Conservation (phyloP, 768 basidiomycete species). For the Boletus patriciae region DNA sequence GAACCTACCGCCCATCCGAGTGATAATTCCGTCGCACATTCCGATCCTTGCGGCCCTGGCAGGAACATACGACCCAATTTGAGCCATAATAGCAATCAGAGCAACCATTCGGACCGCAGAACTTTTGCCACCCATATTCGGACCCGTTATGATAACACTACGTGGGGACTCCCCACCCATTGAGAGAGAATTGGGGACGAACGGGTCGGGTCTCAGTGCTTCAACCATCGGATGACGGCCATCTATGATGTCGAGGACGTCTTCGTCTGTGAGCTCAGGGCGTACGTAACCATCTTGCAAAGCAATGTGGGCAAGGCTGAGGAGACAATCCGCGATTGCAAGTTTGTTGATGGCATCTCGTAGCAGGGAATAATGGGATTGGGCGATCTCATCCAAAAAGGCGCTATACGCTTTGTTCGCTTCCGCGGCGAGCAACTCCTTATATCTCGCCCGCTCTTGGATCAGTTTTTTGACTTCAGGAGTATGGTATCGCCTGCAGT, state of each 20-base stretch:
- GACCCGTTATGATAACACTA: conserved; percentile 77
- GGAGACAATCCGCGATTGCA: conserved; percentile 82
- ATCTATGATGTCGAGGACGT: conserved; percentile 69
- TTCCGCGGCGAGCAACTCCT: conserved; percentile 69
- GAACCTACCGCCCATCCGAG: conserved; percentile 81
- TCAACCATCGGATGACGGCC: conserved; percentile 96
- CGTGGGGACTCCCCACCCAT: conserved; percentile 57
- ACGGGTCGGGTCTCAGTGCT: conserved; percentile 70
- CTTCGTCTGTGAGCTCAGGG: conserved; percentile 70
- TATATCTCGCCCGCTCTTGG: conserved; percentile 70
- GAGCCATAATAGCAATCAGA: conserved; percentile 71
- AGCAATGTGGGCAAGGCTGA: conserved; percentile 80
- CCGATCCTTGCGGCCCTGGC: conserved; percentile 70
- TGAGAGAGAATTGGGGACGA: conserved; percentile 77
- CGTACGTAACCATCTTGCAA: conserved; percentile 73
- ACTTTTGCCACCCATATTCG: conserved; percentile 89
- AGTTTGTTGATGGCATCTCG: conserved; percentile 78
- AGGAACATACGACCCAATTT: conserved; percentile 94
- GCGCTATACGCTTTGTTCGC: conserved; percentile 62
- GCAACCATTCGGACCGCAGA: conserved; percentile 79
- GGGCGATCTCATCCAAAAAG: conserved; percentile 70
- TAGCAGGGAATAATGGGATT: conserved; percentile 66
- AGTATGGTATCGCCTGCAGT: conserved; percentile 70
- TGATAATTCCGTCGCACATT: conserved; percentile 82
- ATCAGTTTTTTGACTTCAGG: conserved; percentile 62